phyloP scores from a whole-genome alignment of 1,284 basidiomycete species.

The Apiotrichum brassicae region DNA sequence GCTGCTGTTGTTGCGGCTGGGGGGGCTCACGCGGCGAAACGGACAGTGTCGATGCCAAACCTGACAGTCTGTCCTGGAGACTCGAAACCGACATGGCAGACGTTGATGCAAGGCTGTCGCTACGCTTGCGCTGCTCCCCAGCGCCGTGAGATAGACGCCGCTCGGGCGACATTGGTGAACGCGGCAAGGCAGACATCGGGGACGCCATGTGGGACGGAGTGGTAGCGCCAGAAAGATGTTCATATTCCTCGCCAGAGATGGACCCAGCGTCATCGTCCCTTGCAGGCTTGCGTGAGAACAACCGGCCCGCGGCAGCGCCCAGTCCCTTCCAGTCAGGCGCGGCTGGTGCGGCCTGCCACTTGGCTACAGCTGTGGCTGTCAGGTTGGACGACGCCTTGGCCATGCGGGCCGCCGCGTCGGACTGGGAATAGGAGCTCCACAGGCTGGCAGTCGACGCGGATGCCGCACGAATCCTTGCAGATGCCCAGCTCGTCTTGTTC shows the following conservation, averaged over 20 bases:
- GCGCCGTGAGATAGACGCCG: neutral
- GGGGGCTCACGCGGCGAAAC: neutral
- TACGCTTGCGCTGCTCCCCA: slow-evolving; percentile 6
- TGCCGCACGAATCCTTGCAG: slow-evolving; percentile 12
- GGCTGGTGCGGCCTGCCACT: slow-evolving; percentile 11
- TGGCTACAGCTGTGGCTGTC: slow-evolving; percentile 21
- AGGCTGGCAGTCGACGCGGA: slow-evolving; percentile 10
- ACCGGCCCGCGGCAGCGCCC: slow-evolving; percentile 10
- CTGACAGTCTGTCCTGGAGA: slow-evolving; percentile 20
- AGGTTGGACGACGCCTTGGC: slow-evolving; percentile 22
- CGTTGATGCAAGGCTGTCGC: slow-evolving; percentile 14
- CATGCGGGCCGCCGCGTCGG: slow-evolving; percentile 22
- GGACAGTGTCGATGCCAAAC: slow-evolving; percentile 9
- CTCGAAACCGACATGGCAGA: slow-evolving; percentile 19
- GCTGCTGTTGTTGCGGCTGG: slow-evolving; percentile 3
- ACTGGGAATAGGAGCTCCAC: slow-evolving; percentile 19
- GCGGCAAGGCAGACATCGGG: neutral
- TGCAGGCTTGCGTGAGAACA: slow-evolving; percentile 1
- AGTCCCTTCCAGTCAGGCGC: slow-evolving; percentile 17
- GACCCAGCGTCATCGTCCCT: slow-evolving; percentile 14
- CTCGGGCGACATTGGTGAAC: neutral
- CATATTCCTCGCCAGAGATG: slow-evolving; percentile 14
- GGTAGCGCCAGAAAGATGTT: slow-evolving; percentile 1
- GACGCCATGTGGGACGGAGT: neutral
- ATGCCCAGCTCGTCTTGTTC: slow-evolving; percentile 9